Evolutionary conservation across 2,329 filamentous ascomycete species (phyloP).

Genomic region (Rugonectria rugulosa): DNA sequence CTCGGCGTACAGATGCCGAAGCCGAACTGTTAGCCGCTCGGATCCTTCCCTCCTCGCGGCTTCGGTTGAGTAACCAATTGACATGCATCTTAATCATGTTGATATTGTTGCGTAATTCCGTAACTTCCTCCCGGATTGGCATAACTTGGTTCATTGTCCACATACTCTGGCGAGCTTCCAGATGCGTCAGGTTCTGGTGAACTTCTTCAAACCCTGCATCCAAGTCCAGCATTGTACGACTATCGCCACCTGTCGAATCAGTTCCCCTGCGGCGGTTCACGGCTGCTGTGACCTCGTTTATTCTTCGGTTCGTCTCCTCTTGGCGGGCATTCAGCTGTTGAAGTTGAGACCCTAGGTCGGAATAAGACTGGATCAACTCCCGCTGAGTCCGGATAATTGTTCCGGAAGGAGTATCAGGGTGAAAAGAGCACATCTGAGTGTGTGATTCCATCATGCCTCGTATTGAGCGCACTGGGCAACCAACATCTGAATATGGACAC

Average conservation of each 20-base stretch:
- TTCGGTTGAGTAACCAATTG: conserved; percentile 63
- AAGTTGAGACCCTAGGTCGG: conserved; percentile 46
- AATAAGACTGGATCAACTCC: conserved; percentile 54
- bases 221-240: conserved; percentile 52
- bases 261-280: conserved; percentile 44
- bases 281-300: conserved; percentile 52
- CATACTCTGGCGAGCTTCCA: conserved; percentile 67
- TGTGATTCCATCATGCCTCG: conserved; percentile 54
- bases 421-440: conserved; percentile 57
- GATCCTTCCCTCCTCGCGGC: conserved; percentile 55
- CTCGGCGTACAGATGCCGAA: conserved; percentile 42
- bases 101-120: conserved; percentile 64
- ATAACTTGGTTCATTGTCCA: conserved; percentile 69
- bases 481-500: conserved; percentile 52
- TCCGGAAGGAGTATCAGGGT: conserved; percentile 57
- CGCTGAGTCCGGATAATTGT: conserved; percentile 59
- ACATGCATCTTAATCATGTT: conserved; percentile 67
- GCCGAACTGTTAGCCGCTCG: conserved; percentile 47
- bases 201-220: conserved; percentile 61
- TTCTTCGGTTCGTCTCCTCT: conserved; percentile 42
- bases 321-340: conserved; percentile 46
- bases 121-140: conserved; percentile 68
- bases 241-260: conserved; percentile 59
- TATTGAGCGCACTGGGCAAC: conserved; percentile 45
- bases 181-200: conserved; percentile 63